Conservation (phyloP, 495 filamentous ascomycete genomes). For the Tuber indicum region DNA sequence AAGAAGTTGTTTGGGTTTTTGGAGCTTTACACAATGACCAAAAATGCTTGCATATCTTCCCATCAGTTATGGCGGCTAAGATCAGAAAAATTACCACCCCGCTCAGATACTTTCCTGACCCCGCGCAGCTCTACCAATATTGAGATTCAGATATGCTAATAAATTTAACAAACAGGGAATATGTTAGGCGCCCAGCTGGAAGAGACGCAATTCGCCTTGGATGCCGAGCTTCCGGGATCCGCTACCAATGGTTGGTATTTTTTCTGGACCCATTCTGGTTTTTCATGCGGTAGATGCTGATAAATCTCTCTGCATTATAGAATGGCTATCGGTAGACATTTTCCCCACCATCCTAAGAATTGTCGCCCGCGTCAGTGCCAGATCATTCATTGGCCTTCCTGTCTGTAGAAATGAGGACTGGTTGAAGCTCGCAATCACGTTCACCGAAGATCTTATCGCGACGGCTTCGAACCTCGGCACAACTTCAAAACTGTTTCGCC, state of each 20-base stretch:
- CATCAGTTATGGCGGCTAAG: no score
- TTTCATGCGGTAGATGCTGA: neutral
- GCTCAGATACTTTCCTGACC: neutral
- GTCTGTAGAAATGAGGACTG: conserved; percentile 54
- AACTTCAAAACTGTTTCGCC: conserved; percentile 44
- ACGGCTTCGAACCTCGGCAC: conserved; percentile 42
- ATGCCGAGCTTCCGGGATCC: conserved; percentile 9
- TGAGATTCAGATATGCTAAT: neutral
- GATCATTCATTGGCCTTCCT: conserved; percentile 53
- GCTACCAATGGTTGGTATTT: conserved; percentile 4
- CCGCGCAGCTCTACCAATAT: neutral
- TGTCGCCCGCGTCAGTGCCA: conserved; percentile 54
- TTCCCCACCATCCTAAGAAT: conserved; percentile 47
- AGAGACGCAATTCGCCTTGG: conserved; percentile 20
- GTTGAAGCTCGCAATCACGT: conserved; percentile 54
- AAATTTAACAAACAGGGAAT: conserved; percentile 10
- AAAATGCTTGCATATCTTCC: no score
- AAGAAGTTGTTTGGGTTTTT: neutral
- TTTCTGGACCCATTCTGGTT: neutral
- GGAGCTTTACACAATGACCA: neutral
- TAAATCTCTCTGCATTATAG: conserved; percentile 17
- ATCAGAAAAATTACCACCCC: neutral
- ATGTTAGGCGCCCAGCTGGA: conserved; percentile 14
- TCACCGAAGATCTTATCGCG: conserved; percentile 51
- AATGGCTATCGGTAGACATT: conserved; percentile 46